These are phyloP conservation scores for Chondrus crispus DNA, from an alignment of 23 red algal genomes.

Conservation along the genomic window DNA sequence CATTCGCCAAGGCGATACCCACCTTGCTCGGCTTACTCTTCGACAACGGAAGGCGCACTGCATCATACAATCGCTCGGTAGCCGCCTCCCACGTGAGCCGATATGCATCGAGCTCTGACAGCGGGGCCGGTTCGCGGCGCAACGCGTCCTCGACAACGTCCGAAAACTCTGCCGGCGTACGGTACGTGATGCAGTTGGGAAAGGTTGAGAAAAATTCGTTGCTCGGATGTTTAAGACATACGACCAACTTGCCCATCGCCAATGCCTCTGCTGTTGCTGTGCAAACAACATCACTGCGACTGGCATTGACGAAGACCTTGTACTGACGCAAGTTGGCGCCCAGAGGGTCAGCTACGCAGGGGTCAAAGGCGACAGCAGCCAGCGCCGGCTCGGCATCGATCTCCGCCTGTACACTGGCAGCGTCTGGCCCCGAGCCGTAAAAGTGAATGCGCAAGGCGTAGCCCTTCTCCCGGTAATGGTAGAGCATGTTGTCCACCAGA, in stretches of 20 bases:
- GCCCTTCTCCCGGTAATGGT: not conserved
- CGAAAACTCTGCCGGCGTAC: conserved; percentile 38
- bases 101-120: conserved; percentile 61
- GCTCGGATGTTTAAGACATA: conserved; percentile 65
- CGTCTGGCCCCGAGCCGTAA: conserved; percentile 73
- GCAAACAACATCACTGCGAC: conserved; percentile 63
- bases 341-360: conserved; percentile 51
- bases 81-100: conserved; percentile 78
- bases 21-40: conserved; percentile 53
- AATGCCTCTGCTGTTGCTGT: conserved; percentile 78
- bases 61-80: conserved; percentile 70
- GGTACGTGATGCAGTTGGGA: conserved; percentile 57
- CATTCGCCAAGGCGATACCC: conserved; percentile 27
- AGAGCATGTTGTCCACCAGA: conserved; percentile 49
- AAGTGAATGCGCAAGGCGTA: conserved; percentile 44
- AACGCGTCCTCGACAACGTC: conserved; percentile 22
- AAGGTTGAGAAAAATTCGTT: conserved; percentile 78
- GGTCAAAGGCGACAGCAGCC: conserved; percentile 22
- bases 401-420: conserved; percentile 10
- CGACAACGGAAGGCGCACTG: conserved; percentile 52
- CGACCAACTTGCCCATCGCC: conserved; percentile 76
- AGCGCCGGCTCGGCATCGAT: conserved; percentile 37
- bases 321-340: conserved; percentile 28
- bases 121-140: conserved; percentile 42
- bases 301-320: conserved; percentile 73